These are phyloP conservation scores for Talaromyces ruber DNA, from an alignment of 495 filamentous ascomycete species.

Conservation along the genomic window DNA sequence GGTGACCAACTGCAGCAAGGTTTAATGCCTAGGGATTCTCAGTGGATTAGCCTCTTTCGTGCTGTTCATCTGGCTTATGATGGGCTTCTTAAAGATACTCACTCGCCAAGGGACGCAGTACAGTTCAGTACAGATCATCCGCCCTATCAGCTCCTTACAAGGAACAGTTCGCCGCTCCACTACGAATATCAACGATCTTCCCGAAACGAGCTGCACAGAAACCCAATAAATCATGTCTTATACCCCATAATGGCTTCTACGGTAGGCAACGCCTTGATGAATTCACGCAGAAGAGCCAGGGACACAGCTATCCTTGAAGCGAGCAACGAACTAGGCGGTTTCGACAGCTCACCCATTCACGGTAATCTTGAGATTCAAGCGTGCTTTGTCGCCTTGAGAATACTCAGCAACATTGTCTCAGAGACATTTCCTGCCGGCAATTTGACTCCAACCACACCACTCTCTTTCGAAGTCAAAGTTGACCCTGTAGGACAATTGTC, in stretches of 20 bases:
- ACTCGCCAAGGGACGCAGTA: neutral
- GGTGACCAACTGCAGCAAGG: slow-evolving; percentile 10
- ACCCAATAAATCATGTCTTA: neutral
- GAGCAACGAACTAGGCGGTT: neutral
- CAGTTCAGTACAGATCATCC: neutral
- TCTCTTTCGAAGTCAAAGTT: neutral
- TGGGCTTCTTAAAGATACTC: slow-evolving; percentile 21
- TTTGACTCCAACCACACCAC: neutral
- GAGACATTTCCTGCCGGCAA: neutral
- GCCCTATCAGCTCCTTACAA: neutral
- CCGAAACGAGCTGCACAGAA: neutral
- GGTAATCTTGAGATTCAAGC: neutral
- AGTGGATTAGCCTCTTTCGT: slow-evolving; percentile 34
- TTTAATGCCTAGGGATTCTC: slow-evolving; percentile 22
- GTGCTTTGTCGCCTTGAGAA: neutral
- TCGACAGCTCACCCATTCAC: neutral
- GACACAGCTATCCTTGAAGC: slow-evolving; percentile 2
- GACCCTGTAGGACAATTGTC: slow-evolving; percentile 3
- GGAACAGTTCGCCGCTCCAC: neutral
- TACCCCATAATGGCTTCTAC: neutral
- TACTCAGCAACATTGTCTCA: neutral
- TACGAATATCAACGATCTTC: neutral
- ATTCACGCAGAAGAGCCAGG: slow-evolving; percentile 10
- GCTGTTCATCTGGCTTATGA: slow-evolving; percentile 27
- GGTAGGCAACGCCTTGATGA: slow-evolving; percentile 8